Conservation (phyloP, 345 rosid genomes). For the Laguncularia racemosa region DNA sequence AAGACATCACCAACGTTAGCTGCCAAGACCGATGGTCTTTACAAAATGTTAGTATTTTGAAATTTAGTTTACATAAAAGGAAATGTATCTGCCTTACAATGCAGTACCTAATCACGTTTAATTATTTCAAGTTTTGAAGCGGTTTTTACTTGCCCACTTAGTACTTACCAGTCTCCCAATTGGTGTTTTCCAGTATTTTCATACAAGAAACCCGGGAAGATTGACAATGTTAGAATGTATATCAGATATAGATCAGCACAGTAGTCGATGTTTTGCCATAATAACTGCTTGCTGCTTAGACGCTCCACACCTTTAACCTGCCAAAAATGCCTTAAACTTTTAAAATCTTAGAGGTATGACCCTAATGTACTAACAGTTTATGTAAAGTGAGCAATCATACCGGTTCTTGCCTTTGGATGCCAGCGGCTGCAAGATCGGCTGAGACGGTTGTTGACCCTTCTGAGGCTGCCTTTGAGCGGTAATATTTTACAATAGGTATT, state of each 20-base stretch:
- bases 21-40: too few species aligned
- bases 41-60: too few species aligned
- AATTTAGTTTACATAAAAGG: too few species aligned
- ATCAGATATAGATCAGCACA: constrained; percentile 50
- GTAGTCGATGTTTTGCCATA: constrained; percentile 57
- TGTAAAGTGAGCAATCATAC: too few species aligned
- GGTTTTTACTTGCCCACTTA: not conserved
- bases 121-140: too few species aligned
- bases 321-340: not conserved
- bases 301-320: constrained; percentile 39
- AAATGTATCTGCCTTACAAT: too few species aligned
- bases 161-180: constrained; percentile 45
- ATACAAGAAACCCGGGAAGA: constrained; percentile 77
- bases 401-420: constrained; percentile 37
- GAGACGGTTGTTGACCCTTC: constrained; percentile 86
- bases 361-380: too few species aligned
- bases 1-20: too few species aligned
- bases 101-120: too few species aligned
- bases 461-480: constrained; percentile 68
- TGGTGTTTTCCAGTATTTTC: constrained; percentile 73
- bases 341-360: not conserved
- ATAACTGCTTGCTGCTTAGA: constrained; percentile 48
- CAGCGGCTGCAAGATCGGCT: constrained; percentile 85
- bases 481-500: constrained; percentile 73
- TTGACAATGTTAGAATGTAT: constrained; percentile 62